Conservation (phyloP, 805 yeast species). For the Candida piceae region DNA sequence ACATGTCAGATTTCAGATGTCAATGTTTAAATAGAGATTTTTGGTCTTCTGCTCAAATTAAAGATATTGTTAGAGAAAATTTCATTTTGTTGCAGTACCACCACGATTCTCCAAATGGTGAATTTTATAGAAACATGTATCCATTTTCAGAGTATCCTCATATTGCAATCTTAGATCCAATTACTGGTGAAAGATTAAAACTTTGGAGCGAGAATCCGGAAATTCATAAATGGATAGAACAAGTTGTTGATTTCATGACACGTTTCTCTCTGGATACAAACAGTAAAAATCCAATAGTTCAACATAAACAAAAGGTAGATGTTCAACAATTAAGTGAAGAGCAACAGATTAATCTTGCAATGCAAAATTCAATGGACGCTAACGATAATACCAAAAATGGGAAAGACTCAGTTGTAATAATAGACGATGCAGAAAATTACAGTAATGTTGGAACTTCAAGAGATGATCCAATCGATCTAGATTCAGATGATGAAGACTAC, state of each 20-base stretch:
- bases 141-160: constrained; percentile 74
- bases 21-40: constrained; percentile 90
- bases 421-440: constrained; percentile 18
- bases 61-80: constrained; percentile 55
- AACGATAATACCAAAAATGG: constrained; percentile 13
- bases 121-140: constrained; percentile 66
- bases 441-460: constrained; percentile 9
- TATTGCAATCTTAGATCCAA: constrained; percentile 86
- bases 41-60: constrained; percentile 72
- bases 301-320: constrained; percentile 55
- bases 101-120: constrained; percentile 70
- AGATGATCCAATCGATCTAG: constrained; percentile 18
- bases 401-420: constrained; percentile 23
- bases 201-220: constrained; percentile 72
- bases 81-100: constrained; percentile 87
- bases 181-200: constrained; percentile 86
- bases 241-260: constrained; percentile 63
- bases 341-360: constrained; percentile 74
- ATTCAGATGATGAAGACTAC: constrained; percentile 11
- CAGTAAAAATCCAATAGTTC: constrained; percentile 60
- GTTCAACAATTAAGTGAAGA: constrained; percentile 71
- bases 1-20: constrained; percentile 76
- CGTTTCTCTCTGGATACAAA: constrained; percentile 60
- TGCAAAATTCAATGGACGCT: constrained; percentile 54
- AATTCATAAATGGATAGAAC: constrained; percentile 55